A percentile compares a stretch with the other conserved stretches of the same genome.
Evolutionary conservation across 768 basidiomycete species (phyloP).

Genomic region (Pulveroboletus frians): DNA sequence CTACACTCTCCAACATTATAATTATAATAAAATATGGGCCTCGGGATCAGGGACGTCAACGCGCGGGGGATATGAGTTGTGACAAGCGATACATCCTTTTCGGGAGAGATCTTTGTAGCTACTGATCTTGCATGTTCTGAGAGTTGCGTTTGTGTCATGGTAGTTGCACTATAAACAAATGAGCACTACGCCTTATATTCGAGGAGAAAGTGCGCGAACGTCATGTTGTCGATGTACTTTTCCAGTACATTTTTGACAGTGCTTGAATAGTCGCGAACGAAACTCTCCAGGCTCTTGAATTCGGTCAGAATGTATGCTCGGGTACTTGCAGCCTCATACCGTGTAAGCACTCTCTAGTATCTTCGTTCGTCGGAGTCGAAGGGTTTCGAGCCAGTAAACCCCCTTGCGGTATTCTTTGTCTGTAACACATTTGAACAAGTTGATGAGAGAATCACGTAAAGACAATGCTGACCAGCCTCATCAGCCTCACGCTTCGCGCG

Average conservation of each 20-base stretch:
- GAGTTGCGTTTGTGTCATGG: slow-evolving; percentile 68
- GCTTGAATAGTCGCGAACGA: slow-evolving; percentile 66
- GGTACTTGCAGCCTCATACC: slow-evolving; percentile 35
- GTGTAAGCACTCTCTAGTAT: slow-evolving; percentile 78
- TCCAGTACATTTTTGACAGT: slow-evolving; percentile 60
- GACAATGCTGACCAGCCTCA: slow-evolving; percentile 65
- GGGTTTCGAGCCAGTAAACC: slow-evolving; percentile 89
- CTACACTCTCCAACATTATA: slow-evolving; percentile 78
- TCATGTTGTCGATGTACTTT: slow-evolving; percentile 77
- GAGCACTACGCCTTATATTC: neutral
- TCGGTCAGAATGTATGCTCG: slow-evolving; percentile 9
- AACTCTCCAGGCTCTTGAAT: slow-evolving; percentile 70
- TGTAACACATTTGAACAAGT: slow-evolving; percentile 24
- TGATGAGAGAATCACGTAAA: neutral
- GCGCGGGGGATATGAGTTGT: slow-evolving; percentile 54
- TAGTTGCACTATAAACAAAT: slow-evolving; percentile 57
- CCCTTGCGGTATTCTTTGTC: slow-evolving; percentile 89
- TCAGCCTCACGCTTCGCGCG: slow-evolving; percentile 86
- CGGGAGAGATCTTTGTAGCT: slow-evolving; percentile 63
- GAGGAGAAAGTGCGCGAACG: slow-evolving; percentile 28
- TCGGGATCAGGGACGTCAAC: slow-evolving; percentile 60
- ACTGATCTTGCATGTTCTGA: slow-evolving; percentile 57
- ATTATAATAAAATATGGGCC: slow-evolving; percentile 70
- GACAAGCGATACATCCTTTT: slow-evolving; percentile 60
- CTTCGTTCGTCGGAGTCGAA: slow-evolving; percentile 76